A percentile compares a stretch with the other conserved stretches of the same genome.
phyloP scores from a whole-genome alignment of 75 land plant species.

The Gnetum montanum region DNA sequence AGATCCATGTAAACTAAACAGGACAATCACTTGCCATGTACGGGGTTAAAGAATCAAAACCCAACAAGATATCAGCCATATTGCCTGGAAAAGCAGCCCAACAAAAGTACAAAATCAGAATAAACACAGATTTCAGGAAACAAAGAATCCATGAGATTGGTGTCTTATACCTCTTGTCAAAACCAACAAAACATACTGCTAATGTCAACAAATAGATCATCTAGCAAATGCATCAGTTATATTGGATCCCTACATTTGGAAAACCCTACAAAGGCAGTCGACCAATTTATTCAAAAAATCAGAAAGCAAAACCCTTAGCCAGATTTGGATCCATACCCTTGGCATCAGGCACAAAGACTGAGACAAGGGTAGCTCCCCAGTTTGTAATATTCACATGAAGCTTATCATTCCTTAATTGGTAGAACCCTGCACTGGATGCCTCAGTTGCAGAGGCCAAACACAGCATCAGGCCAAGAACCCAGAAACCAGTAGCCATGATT shows the following conservation, averaged over 20 bases:
- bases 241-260: not conserved
- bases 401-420: slow-evolving; percentile 1
- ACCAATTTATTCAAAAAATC: not conserved
- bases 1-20: not conserved
- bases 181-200: too few relatives aligned
- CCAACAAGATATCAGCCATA: slow-evolving; percentile 14
- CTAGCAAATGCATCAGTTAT: not conserved
- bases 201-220: too few relatives aligned
- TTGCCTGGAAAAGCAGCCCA: too few relatives aligned
- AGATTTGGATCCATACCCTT: slow-evolving; percentile 1
- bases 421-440: not conserved
- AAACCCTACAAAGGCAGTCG: slow-evolving; percentile 12
- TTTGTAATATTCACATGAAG: slow-evolving; percentile 13
- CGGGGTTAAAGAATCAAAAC: slow-evolving; percentile 7
- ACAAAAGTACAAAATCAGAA: too few relatives aligned
- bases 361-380: slow-evolving; percentile 31
- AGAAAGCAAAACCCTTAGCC: not conserved
- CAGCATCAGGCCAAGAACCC: too few relatives aligned
- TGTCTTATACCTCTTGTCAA: too few relatives aligned
- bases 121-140: too few relatives aligned
- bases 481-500: too few relatives aligned
- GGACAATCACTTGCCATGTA: slow-evolving; percentile 12
- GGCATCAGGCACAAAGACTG: slow-evolving; percentile 12
- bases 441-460: too few relatives aligned
- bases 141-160: too few relatives aligned